Percentiles rank a stretch among this genome's conserved stretches.
phyloP scores from a whole-genome alignment of 768 basidiomycete genomes.

The Macrolepiota dolichaula region DNA sequence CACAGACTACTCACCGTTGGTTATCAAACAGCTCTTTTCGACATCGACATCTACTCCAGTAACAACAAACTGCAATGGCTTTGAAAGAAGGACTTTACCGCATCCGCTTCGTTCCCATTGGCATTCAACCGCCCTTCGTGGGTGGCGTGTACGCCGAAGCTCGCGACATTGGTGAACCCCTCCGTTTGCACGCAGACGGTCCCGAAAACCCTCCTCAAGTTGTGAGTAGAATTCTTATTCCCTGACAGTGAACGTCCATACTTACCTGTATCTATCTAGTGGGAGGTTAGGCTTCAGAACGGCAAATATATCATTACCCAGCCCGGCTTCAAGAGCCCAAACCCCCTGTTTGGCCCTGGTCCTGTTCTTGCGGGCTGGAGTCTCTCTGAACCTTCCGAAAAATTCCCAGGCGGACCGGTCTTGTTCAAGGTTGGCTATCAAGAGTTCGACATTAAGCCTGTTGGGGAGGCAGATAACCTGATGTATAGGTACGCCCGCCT shows the following conservation, averaged over 20 bases:
- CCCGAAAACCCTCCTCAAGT: background rate
- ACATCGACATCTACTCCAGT: background rate
- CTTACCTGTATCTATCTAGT: background rate
- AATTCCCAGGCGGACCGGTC: background rate
- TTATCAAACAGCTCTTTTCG: background rate
- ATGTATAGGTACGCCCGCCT: background rate
- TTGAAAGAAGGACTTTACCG: constrained; percentile 1
- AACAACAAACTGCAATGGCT: background rate
- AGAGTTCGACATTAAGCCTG: background rate
- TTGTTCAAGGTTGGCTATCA: background rate
- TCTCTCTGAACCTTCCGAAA: background rate
- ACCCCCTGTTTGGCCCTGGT: background rate
- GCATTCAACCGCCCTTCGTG: background rate
- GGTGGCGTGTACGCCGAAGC: background rate
- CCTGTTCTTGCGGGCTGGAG: constrained; percentile 1
- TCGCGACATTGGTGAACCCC: background rate
- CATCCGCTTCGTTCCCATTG: background rate
- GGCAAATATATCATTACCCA: constrained; percentile 1
- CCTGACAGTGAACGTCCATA: background rate
- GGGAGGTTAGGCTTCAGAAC: background rate
- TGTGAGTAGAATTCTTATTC: background rate
- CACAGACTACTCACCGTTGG: background rate
- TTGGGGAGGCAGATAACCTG: background rate
- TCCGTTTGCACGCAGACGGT: background rate
- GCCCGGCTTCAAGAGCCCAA: background rate